These are phyloP conservation scores for Fusarium pseudoanthophilum DNA, from an alignment of 2,329 filamentous ascomycete species.

Conservation along the genomic window DNA sequence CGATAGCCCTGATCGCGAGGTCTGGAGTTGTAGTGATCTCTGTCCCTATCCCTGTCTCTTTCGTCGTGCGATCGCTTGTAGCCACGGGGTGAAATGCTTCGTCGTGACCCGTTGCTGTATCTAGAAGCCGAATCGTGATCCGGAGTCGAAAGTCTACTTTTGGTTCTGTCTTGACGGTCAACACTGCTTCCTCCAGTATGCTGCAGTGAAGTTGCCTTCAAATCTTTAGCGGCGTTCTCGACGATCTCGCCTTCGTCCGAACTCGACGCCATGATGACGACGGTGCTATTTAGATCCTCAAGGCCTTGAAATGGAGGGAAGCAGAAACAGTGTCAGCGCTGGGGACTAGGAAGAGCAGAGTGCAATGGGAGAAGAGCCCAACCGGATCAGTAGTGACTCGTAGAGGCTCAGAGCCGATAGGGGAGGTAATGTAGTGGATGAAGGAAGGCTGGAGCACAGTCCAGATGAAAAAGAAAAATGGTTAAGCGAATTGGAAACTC, in stretches of 20 bases:
- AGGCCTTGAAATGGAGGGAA: slow-evolving; percentile 31
- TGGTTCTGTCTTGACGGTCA: slow-evolving; percentile 91
- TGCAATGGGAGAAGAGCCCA: slow-evolving; percentile 54
- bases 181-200: slow-evolving; percentile 81
- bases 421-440: slow-evolving; percentile 19
- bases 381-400: slow-evolving; percentile 56
- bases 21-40: slow-evolving; percentile 60
- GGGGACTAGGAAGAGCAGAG: slow-evolving; percentile 42
- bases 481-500: not conserved
- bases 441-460: slow-evolving; percentile 13
- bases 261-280: slow-evolving; percentile 61
- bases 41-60: slow-evolving; percentile 55
- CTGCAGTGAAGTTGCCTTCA: slow-evolving; percentile 90
- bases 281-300: slow-evolving; percentile 36
- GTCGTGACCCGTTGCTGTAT: slow-evolving; percentile 56
- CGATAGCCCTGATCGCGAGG: slow-evolving; percentile 62
- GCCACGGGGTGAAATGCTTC: slow-evolving; percentile 70
- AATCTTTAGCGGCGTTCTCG: slow-evolving; percentile 72
- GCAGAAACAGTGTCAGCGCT: slow-evolving; percentile 51
- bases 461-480: slow-evolving; percentile 6
- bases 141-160: slow-evolving; percentile 69
- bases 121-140: slow-evolving; percentile 60
- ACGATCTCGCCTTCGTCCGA: slow-evolving; percentile 90
- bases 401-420: slow-evolving; percentile 47
- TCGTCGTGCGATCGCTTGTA: slow-evolving; percentile 75